Evolutionary conservation across 805 yeast species (phyloP), one percentile per base, ranked within the genome.

Genomic region (Cyberlindnera veronae): DNA sequence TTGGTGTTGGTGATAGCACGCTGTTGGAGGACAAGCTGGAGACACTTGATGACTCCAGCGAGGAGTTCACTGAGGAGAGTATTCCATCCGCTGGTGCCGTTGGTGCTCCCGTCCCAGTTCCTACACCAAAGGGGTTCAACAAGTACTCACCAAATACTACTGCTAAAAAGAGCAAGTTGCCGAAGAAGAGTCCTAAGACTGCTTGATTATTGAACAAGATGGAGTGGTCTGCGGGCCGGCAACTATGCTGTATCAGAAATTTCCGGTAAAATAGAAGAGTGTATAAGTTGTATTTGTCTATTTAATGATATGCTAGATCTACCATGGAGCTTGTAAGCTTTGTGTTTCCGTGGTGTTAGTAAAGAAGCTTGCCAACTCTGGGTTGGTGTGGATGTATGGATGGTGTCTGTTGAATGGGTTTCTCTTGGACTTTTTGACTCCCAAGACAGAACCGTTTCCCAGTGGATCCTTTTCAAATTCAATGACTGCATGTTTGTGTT

Each of bases 381-480:
- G 55, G 34, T 37, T 41, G 2, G 50, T 35, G 9, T 42, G 22
- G 8, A 32, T 30, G 48, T 77, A 77, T 2, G 61, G 58, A 36
- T 74, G 74, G 2, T 35, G 12, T 38, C 72, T 61, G 6, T 62
- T 58, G 52, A 69, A 79, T 2, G 88, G 88, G 53, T 84, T 80
- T 44, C 93, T 67, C 1, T 56, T 46, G 2, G 32, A 12, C 52
- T 74, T 81, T 58, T 84, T 84, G 5, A 50, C 55, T 3, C 62
- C 39, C 35, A 79, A 62, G 0, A 71, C 67, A 0, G 58, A 61
- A 20, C 59, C 63, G n/a, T 66, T 59, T 0, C 87, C 90, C 51
- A 73, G 76, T 62, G 78, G 77, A 57, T 82, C 87, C 7, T 53
- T 42, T 21, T 60, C 64, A 51, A 84, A 84, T 22, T 65, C 63